Conservation (phyloP, 148 eudicot genomes). For the Dysphania ambrosioides region DNA sequence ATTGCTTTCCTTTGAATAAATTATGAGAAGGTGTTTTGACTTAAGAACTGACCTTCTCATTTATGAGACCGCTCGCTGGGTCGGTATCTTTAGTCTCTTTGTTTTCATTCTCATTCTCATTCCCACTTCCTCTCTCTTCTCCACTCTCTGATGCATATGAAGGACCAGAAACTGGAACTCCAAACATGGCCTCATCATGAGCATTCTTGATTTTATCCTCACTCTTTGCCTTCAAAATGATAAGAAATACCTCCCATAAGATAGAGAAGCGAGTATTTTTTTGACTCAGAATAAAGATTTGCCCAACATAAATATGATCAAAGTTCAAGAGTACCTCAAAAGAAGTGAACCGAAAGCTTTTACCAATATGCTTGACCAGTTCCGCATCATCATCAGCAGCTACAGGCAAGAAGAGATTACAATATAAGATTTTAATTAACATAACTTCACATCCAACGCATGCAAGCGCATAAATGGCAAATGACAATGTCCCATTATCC, state of each 20-base stretch:
- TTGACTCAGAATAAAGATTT: not conserved
- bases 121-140: conserved; percentile 32
- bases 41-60: conserved; percentile 48
- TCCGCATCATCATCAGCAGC: conserved; percentile 82
- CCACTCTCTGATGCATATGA: conserved; percentile 41
- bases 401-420: conserved; percentile 24
- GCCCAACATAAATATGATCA: not conserved
- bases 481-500: not conserved
- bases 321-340: conserved; percentile 51
- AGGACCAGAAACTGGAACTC: conserved; percentile 48
- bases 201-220: conserved; percentile 70
- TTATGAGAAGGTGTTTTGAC: not conserved
- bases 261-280: not conserved
- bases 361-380: conserved; percentile 70
- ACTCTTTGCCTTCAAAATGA: conserved; percentile 47
- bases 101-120: conserved; percentile 19
- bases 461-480: not conserved
- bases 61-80: conserved; percentile 47
- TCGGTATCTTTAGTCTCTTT: conserved; percentile 24
- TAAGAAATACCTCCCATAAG: not conserved
- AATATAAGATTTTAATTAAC: not conserved
- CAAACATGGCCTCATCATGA: conserved; percentile 94
- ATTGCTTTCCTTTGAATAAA: not conserved
- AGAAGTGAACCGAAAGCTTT: conserved; percentile 79
- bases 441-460: not conserved